Evolutionary conservation across 495 filamentous ascomycete genomes (phyloP).

Genomic region (Lentithecium fluviatile): DNA sequence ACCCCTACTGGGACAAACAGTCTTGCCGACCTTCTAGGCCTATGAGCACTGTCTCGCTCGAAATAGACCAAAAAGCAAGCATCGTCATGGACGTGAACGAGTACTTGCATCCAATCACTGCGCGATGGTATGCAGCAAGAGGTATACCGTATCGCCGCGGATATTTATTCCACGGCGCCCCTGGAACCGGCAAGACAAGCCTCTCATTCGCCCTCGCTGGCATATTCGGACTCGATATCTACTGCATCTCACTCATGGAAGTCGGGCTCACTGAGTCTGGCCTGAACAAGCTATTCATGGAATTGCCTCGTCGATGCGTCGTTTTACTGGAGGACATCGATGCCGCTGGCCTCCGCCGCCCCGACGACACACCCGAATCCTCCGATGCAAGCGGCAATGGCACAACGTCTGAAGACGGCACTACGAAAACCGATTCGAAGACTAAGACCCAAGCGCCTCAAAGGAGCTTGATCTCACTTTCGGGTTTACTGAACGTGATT

Average conservation of each 20-base stretch:
- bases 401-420: conserved; percentile 13
- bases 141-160: conserved; percentile 51
- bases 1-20: conserved; percentile 58
- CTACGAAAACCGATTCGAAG: conserved; percentile 1
- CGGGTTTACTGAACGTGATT: conserved; percentile 77
- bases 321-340: conserved; percentile 77
- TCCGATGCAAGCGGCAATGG: not conserved
- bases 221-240: conserved; percentile 67
- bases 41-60: conserved; percentile 80
- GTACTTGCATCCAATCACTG: conserved; percentile 71
- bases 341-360: conserved; percentile 65
- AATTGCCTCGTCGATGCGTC: conserved; percentile 64
- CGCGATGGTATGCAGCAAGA: conserved; percentile 71
- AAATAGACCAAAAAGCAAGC: conserved; percentile 66
- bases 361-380: conserved; percentile 16
- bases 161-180: conserved; percentile 46
- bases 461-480: conserved; percentile 61
- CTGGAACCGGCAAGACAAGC: conserved; percentile 46
- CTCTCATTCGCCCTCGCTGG: conserved; percentile 64
- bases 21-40: conserved; percentile 71
- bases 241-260: conserved; percentile 65
- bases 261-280: conserved; percentile 67
- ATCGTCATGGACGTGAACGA: conserved; percentile 83
- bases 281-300: conserved; percentile 66
- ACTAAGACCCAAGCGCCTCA: not conserved